Evolutionary conservation across 805 yeast species (phyloP), one percentile per base, ranked within the genome.

Genomic region (Nakazawaea wyomingensis): DNA sequence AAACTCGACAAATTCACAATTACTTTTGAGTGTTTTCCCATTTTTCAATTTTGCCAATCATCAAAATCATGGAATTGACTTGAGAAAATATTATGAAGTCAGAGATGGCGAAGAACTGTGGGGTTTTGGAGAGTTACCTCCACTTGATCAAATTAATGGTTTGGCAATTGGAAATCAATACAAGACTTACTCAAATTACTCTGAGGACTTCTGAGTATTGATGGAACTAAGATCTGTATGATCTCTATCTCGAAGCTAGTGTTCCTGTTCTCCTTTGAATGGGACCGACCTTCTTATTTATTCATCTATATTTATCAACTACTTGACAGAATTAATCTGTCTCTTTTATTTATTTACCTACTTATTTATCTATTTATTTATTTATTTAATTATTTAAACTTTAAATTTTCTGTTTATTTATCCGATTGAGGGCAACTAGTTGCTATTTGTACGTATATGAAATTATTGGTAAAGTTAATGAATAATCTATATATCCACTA

Each of bases 1-100:
- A 66, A 83, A 84, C 70, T 82, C 93, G 19, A 83, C 81, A 52
- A 79, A 79, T 57, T 78, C 95, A 6, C 78, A 77, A 55, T 61
- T 77, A 45, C 65, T 71, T 43, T 58, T 81, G 53, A 74, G 79
- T 44, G 57, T 84, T 48, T 61, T 86, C 54, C 95, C 95, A 19
- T 81, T 88, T 87, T 85, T 87, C 70, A 87, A 87, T 65, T 67
- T 84, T 49, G 88, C 80, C 37, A 66, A 78, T 59, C 96, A 86
- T 62, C 88, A 85, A 52, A 81, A 78, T 66, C 96, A 86, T 62
- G 93, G 91, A 20, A 79, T 85, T 46, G 83, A 81, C 55, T 67
- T 82, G 47, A 69, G 71, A 55, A 79, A 70, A 55, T 82, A 80
- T 49, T 71, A 72, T 48, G 79, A 74, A 57, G 67, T 62, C 41